These are phyloP conservation scores for Erodium trifolium DNA, from an alignment of 441 rosid species.

Conservation along the genomic window DNA sequence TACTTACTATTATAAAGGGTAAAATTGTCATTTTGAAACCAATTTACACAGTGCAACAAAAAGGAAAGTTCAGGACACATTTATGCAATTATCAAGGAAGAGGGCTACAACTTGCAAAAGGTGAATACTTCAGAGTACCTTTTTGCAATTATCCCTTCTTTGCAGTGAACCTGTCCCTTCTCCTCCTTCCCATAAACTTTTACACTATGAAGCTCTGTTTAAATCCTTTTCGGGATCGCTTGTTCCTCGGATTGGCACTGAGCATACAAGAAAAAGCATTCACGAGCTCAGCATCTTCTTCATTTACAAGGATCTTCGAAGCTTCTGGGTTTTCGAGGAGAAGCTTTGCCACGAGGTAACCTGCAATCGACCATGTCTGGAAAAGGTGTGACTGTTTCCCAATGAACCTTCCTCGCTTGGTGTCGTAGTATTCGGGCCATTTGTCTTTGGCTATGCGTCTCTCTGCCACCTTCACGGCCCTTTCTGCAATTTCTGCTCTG, in stretches of 20 bases:
- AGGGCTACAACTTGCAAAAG: too few species aligned
- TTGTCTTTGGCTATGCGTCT: conserved; percentile 45
- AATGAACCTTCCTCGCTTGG: conserved; percentile 48
- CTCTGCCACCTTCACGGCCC: conserved; percentile 49
- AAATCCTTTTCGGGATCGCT: conserved; percentile 41
- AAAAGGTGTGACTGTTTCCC: conserved; percentile 53
- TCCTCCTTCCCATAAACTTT: conserved; percentile 4
- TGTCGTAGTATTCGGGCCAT: conserved; percentile 68
- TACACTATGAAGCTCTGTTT: conserved; percentile 46
- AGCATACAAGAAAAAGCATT: conserved; percentile 62
- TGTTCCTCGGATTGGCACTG: conserved; percentile 50
- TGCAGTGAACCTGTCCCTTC: too few species aligned
- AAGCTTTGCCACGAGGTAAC: conserved; percentile 56
- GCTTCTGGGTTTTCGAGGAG: conserved; percentile 45
- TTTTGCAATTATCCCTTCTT: too few species aligned
- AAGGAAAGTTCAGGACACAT: too few species aligned
- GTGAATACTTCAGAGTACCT: too few species aligned
- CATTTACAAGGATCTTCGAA: conserved; percentile 45
- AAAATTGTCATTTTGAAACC: too few species aligned
- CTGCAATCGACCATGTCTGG: conserved; percentile 68
- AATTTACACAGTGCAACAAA: too few species aligned
- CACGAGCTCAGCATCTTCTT: conserved; percentile 51
- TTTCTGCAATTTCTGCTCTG: conserved; percentile 60
- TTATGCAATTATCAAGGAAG: too few species aligned
- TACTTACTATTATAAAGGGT: too few species aligned